Evolutionary conservation across 2,329 filamentous ascomycete genomes (phyloP), one percentile per base, ranked within the genome.

Genomic region (Penicillium freii): DNA sequence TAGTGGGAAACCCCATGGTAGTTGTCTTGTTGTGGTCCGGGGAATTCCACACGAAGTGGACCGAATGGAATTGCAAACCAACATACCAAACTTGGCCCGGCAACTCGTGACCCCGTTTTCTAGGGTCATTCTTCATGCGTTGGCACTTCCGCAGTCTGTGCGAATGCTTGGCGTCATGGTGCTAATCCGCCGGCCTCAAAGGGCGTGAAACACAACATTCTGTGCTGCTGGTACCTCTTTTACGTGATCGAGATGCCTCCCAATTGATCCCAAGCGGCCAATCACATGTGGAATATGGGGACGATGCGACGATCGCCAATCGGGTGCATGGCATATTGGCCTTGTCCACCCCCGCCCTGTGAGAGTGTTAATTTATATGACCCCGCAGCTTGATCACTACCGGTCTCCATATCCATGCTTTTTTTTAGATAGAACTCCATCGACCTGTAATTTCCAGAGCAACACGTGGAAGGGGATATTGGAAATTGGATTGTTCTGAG

Each of bases 401-500:
- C 5, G 5, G 21, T 31, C 21, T 34, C 21, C 10, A 25, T 25
- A 29, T 6, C 17, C 17, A 40, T 42, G 13, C 21, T n/a, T 43
- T 15, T 31, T 34, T 36, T n/a, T 31, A 51, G 21, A 47, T 36
- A 38, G 17, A 10, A 25, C 39, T 45, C 13, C 21, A 40, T 40
- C 52, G 44, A 62, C 39, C 51, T 29, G 55, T 47, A 36, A 34
- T 27, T 34, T 42, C 19, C 19, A 42, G 17, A 25, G 38, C 34
- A 43, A 54, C 52, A 63, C 54, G 57, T 62, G 61, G 53, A 53
- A 60, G 34, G 42, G 11, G 13, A 13, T 49, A 23, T 29, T 38
- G 17, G 19, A 27, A 42, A 43, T 9, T 48, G 11, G 10, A 39
- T 33, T 38, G 23, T n/a, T 29, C 33, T 25, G 25, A 38, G 36